Conservation (phyloP, 2,329 filamentous ascomycete genomes). For the Stagonosporopsis tanaceti region DNA sequence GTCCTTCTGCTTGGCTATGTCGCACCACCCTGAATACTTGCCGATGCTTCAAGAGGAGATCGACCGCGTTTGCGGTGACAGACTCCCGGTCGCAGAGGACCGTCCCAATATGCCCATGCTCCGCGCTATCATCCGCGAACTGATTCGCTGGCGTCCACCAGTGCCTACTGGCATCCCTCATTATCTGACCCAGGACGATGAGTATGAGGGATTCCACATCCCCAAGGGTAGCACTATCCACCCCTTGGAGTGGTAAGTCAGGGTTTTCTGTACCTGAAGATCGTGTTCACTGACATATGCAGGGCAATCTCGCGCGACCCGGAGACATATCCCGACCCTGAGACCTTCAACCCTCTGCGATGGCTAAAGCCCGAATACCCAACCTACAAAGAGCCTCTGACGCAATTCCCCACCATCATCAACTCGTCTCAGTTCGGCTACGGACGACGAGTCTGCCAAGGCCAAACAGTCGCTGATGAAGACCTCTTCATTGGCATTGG, state of each 20-base stretch:
- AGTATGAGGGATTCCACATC: constrained; percentile 65
- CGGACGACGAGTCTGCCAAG: constrained; percentile 59
- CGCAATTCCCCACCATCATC: constrained; percentile 61
- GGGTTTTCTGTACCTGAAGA: not conserved
- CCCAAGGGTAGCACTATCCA: constrained; percentile 61
- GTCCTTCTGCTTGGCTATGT: constrained; percentile 57
- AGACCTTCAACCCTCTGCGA: constrained; percentile 65
- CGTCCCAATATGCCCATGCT: constrained; percentile 51
- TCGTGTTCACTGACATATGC: constrained; percentile 20
- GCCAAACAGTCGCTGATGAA: constrained; percentile 53
- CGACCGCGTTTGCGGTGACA: constrained; percentile 51
- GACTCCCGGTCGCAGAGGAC: constrained; percentile 48
- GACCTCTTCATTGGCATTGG: constrained; percentile 54
- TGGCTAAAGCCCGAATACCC: constrained; percentile 67
- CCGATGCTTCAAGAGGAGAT: constrained; percentile 52
- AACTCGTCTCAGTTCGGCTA: constrained; percentile 64
- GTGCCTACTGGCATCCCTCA: constrained; percentile 62
- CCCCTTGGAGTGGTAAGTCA: constrained; percentile 54
- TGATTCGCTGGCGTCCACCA: constrained; percentile 55
- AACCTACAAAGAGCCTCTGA: constrained; percentile 62
- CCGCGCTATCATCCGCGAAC: constrained; percentile 50
- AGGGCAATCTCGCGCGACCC: constrained; percentile 64
- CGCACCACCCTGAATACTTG: constrained; percentile 54
- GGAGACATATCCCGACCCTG: constrained; percentile 69
- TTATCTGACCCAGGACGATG: constrained; percentile 62